Evolutionary conservation across 192 early-diverging fungal species (phyloP), one percentile per base, ranked within the genome.

Genomic region (Entomortierella parvispora): DNA sequence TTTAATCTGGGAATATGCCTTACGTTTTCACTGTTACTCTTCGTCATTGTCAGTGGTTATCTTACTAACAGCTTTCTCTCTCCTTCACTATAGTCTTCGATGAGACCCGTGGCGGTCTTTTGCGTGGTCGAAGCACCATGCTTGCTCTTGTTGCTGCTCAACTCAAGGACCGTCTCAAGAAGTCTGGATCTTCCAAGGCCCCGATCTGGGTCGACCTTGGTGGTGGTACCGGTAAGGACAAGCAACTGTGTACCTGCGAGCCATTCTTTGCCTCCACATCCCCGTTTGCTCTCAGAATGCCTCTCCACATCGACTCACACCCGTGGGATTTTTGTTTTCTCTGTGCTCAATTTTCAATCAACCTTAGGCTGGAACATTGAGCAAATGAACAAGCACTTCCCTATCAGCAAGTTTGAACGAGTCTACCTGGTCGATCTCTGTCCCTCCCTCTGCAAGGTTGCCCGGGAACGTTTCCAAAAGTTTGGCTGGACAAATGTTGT

Each of bases 371-470:
- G 88, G 89, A 91, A 91, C 54, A 89, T 91, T 66, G 90, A 91
- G 61, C 81, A 84, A 40, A 94, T 96, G 94, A 88, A 93, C 80
- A 52, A 71, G 20, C 86, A 84, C 58, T 90, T 89, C 78, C 90
- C 88, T 23, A 90, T 94, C 54, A 80, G 79, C 62, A 88, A 90
- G 76, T 96, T 96, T 72, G 85, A 90, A 71, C 71, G 76, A 42
- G 90, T 96, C 4, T 93, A 94, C 69, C 60, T 94, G 28, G 90
- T 96, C 12, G 94, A 96, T 77, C 87, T 96, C 14, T 93, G 91
- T 47, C 91, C 89, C 14, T 92, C 93, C 2, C 74, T 94, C 4
- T 96, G 94, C 78, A 83, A 90, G 31, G 81, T 96, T 53, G 93
- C 93, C 29, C 82, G 87, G 44, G 83, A 91, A 57, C 84, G 94